Evolutionary conservation across 2,329 filamentous ascomycete species (phyloP).

Genomic region (Colletotrichum liaoningense): DNA sequence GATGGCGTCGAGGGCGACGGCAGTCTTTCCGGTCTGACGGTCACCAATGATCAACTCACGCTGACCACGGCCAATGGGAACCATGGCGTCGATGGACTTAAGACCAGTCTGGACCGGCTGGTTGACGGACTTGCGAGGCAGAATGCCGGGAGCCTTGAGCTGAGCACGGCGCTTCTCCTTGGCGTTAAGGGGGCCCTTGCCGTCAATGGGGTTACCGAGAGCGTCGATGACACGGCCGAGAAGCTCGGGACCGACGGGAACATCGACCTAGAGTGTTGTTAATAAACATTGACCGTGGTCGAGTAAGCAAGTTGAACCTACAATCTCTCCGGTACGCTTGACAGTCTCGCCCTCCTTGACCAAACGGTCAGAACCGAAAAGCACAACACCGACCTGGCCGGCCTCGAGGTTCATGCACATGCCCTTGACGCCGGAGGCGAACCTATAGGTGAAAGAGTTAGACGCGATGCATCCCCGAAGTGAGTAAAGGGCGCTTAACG

Average conservation of each 20-base stretch:
- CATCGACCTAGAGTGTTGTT: slow-evolving; percentile 78
- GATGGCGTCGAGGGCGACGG: slow-evolving; percentile 96
- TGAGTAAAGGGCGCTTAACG: slow-evolving; percentile 53
- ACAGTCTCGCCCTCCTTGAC: slow-evolving; percentile 99
- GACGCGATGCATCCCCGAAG: slow-evolving; percentile 23
- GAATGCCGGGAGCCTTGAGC: slow-evolving; percentile 98
- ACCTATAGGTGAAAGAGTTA: slow-evolving; percentile 65
- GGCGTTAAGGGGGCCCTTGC: slow-evolving; percentile 97
- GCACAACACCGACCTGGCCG: slow-evolving; percentile 99
- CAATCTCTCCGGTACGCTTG: slow-evolving; percentile 99
- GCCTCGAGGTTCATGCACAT: slow-evolving; percentile 99
- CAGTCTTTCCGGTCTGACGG: slow-evolving; percentile 99
- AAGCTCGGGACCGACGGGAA: slow-evolving; percentile 91
- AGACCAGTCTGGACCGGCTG: slow-evolving; percentile 99
- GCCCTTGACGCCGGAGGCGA: slow-evolving; percentile 99
- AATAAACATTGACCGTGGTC: slow-evolving; percentile 33
- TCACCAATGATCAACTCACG: slow-evolving; percentile 99
- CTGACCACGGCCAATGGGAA: slow-evolving; percentile 99
- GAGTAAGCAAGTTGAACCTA: slow-evolving; percentile 61
- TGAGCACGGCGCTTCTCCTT: slow-evolving; percentile 94
- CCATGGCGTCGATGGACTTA: slow-evolving; percentile 99
- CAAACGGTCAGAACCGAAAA: slow-evolving; percentile 99
- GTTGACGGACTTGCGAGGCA: slow-evolving; percentile 96
- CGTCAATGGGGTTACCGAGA: slow-evolving; percentile 98
- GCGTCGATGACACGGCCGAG: slow-evolving; percentile 98